phyloP scores from a whole-genome alignment of 192 early-diverging fungal species.

The Backusella westeae region DNA sequence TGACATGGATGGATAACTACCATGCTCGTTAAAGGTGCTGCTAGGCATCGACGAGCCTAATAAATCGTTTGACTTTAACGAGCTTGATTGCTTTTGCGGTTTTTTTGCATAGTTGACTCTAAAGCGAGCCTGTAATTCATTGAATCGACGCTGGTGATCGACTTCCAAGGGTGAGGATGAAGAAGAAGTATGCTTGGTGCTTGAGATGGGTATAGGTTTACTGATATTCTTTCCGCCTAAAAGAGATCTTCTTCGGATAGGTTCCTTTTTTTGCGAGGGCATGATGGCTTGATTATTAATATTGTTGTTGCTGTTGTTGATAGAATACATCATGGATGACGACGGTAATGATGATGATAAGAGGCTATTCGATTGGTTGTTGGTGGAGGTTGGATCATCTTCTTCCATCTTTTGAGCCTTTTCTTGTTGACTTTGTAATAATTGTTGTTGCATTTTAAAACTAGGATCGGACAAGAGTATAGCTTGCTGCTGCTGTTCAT shows the following conservation, averaged over 20 bases:
- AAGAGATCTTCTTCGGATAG: background rate
- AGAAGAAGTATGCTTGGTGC: background rate
- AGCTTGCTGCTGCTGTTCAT: conserved; percentile 10
- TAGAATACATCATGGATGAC: conserved; percentile 1
- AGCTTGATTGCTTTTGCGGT: background rate
- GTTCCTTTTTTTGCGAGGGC: background rate
- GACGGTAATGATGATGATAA: conserved; percentile 3
- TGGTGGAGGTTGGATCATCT: conserved; percentile 4
- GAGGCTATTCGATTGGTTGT: background rate
- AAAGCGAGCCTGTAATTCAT: conserved; percentile 33
- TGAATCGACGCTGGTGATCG: conserved; percentile 31
- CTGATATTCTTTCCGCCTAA: conserved; percentile 5
- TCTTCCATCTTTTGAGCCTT: conserved; percentile 4
- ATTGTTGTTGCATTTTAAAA: conserved; percentile 21
- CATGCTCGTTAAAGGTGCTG: background rate
- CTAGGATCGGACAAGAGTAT: conserved; percentile 25
- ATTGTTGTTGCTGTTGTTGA: background rate
- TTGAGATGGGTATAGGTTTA: conserved; percentile 11
- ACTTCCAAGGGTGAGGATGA: conserved; percentile 15
- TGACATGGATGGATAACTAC: background rate
- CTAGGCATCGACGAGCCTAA: background rate
- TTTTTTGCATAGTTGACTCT: conserved; percentile 29
- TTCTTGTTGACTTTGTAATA: conserved; percentile 18
- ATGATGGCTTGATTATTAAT: background rate
- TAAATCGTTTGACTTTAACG: background rate